Evolutionary conservation across 23 red algal species (phyloP), one percentile per base, ranked within the genome.

Genomic region (Gracilaria domingensis): DNA sequence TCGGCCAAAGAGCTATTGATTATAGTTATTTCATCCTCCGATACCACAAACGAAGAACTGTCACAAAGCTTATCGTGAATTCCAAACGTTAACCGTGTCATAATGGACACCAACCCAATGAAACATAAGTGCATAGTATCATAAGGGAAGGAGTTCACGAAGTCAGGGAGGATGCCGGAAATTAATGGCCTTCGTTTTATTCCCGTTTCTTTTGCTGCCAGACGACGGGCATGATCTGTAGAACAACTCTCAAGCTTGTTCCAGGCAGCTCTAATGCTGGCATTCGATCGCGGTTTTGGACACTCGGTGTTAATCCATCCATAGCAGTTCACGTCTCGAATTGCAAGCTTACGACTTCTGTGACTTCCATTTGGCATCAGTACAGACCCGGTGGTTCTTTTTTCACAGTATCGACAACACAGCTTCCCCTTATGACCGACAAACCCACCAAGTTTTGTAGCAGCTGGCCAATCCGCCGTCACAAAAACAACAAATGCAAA

Each of bases 101-200:
- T 50, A 8, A 12, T 50, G 6, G 45, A 56, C 12, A 79, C 74
- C 4, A 50, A 23, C 12, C 74, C 74, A 51, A 16, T 50, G 6
- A 79, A 79, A n/a, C 74, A 79, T 18, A 50, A 42, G n/a, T 79
- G 40, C 74, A 79, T 79, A 9, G 74, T 24, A 18, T 50, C 74
- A 20, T 79, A 79, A 3, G 40, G 74, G 30, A 79, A 79, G 1
- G 74, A 33, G 74, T 79, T 44, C 12, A 20, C 42, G n/a, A 79
- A 51, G 3, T 50, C 74, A 79, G 50, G 26, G 26, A 50, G 42
- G 24, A 79, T 33, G 3, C n/a, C 9, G 5, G 74, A 44, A 1
- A 79, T 23, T 56, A 54, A 56, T 4, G 74, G 74, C 42, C 42
- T 45, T 4, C 42, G 42, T 45, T 45, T 45, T 7, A 45, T 7